Percentiles rank a stretch among this genome's conserved stretches.
Conservation (phyloP, 2,329 filamentous ascomycete species). For the Aspergillus jensenii region DNA sequence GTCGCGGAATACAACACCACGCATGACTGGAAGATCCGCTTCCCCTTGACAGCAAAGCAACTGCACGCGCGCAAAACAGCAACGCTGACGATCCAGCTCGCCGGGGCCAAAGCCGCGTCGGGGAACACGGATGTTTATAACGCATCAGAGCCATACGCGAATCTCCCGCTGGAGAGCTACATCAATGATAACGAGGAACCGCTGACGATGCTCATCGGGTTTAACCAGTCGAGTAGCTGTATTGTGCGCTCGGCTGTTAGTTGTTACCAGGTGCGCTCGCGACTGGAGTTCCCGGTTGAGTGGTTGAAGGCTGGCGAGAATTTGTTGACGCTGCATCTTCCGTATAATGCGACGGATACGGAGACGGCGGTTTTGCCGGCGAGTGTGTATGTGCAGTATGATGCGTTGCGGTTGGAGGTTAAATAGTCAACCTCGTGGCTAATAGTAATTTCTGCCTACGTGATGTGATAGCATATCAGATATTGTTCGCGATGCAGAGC, state of each 20-base stretch:
- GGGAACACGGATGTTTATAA: slow-evolving; percentile 63
- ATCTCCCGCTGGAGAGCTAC: slow-evolving; percentile 53
- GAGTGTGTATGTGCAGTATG: slow-evolving; percentile 64
- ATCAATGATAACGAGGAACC: slow-evolving; percentile 46
- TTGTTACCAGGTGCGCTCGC: slow-evolving; percentile 62
- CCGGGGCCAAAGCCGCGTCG: slow-evolving; percentile 61
- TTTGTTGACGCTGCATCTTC: slow-evolving; percentile 57
- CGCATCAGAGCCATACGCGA: slow-evolving; percentile 52
- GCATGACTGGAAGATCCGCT: slow-evolving; percentile 62
- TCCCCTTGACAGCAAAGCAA: slow-evolving; percentile 47
- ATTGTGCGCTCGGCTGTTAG: slow-evolving; percentile 60
- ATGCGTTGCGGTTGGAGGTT: slow-evolving; percentile 62
- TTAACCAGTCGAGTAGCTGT: slow-evolving; percentile 59
- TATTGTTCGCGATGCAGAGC: no score
- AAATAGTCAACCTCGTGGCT: background rate
- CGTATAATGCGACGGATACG: slow-evolving; percentile 59
- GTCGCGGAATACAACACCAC: slow-evolving; percentile 41
- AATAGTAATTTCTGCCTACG: background rate
- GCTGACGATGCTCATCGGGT: slow-evolving; percentile 36
- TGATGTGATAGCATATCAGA: no score
- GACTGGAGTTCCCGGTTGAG: slow-evolving; percentile 56
- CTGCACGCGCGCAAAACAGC: slow-evolving; percentile 48
- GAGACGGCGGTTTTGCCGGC: slow-evolving; percentile 58
- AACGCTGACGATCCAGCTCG: slow-evolving; percentile 63
- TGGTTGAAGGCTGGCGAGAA: slow-evolving; percentile 56